Conservation (phyloP, 495 filamentous ascomycete genomes). For the Parathielavia appendiculata region DNA sequence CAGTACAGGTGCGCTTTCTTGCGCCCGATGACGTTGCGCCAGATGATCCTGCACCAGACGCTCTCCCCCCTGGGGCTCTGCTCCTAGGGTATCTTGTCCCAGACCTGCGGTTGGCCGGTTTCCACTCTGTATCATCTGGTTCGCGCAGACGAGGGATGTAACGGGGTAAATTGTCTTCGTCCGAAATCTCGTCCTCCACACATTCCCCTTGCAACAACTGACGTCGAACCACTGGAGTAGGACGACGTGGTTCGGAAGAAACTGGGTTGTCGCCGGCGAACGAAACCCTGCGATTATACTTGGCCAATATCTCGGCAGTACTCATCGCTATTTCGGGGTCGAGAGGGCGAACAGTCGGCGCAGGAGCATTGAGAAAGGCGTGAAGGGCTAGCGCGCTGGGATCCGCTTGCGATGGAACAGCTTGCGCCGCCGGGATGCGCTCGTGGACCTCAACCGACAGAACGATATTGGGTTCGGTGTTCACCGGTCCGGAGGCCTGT, state of each 20-base stretch:
- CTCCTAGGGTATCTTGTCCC: background rate
- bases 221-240: too few relatives aligned
- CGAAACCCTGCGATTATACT: background rate
- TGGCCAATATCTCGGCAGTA: background rate
- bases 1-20: background rate
- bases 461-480: background rate
- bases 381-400: background rate
- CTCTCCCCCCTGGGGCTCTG: background rate
- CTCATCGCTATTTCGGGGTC: background rate
- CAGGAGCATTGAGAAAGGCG: background rate
- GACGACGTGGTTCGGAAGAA: background rate
- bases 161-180: too few relatives aligned
- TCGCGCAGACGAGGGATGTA: background rate
- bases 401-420: background rate
- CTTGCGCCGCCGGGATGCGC: background rate
- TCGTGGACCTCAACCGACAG: background rate
- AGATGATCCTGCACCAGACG: background rate
- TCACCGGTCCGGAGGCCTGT: background rate
- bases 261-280: background rate
- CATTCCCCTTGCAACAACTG: too few relatives aligned
- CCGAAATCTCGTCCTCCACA: too few relatives aligned
- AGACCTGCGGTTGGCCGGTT: background rate
- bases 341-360: background rate
- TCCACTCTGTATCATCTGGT: background rate
- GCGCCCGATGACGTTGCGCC: background rate